Evolutionary conservation across 345 rosid genomes (phyloP).

Genomic region (Carallia brachiata): DNA sequence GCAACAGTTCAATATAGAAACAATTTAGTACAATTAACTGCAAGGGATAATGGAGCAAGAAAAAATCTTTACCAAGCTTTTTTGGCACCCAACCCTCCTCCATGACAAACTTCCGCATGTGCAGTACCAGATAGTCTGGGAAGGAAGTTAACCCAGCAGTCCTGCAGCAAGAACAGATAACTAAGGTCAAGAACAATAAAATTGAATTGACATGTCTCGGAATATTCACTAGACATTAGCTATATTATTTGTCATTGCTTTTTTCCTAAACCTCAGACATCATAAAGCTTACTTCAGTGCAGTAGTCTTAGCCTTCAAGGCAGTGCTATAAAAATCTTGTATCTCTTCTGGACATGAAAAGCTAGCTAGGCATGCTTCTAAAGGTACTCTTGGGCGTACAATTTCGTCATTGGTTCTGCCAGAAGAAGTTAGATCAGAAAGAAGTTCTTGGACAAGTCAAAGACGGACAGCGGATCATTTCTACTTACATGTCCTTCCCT

Average conservation of each 20-base stretch:
- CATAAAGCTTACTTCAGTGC: slow-evolving; percentile 69
- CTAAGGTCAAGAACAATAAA: not conserved
- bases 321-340: slow-evolving; percentile 83
- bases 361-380: slow-evolving; percentile 86
- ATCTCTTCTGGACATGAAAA: slow-evolving; percentile 84
- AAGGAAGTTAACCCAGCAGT: slow-evolving; percentile 87
- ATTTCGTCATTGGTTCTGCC: slow-evolving; percentile 71
- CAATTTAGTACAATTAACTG: slow-evolving; percentile 2
- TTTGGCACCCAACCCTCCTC: slow-evolving; percentile 99
- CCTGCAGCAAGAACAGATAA: slow-evolving; percentile 46
- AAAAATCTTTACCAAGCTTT: slow-evolving; percentile 71
- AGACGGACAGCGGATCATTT: slow-evolving; percentile 2
- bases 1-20: slow-evolving; percentile 4
- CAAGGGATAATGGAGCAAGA: slow-evolving; percentile 13
- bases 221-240: not conserved
- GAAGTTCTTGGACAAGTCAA: slow-evolving; percentile 15
- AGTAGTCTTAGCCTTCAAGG: slow-evolving; percentile 81
- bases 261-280: slow-evolving; percentile 2
- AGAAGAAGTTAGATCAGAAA: slow-evolving; percentile 28
- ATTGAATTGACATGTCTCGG: not conserved
- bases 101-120: slow-evolving; percentile 96
- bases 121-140: slow-evolving; percentile 94
- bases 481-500: slow-evolving; percentile 77
- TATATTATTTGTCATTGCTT: not conserved
- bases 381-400: slow-evolving; percentile 94